Evolutionary conservation across 352 stramenopile species (phyloP), one percentile per base, ranked within the genome.

Genomic region (Pseudoperonospora humuli): DNA sequence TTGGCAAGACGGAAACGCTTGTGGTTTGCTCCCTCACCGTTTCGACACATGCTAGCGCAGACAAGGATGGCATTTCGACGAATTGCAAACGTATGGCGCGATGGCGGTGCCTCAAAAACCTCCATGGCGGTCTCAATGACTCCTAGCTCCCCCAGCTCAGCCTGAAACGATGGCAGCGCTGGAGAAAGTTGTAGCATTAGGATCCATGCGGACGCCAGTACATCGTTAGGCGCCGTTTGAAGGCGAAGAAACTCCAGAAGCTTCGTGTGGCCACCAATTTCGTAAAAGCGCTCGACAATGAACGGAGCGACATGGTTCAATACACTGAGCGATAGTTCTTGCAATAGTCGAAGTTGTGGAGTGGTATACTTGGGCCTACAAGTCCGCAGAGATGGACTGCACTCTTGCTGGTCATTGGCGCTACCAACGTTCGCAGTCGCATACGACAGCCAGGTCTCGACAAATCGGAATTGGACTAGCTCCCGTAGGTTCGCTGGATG

Each of bases 391-490:
- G n/a, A n/a, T n/a, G n/a, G n/a, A n/a, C n/a, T n/a, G n/a, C n/a
- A n/a, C n/a, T n/a, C n/a, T n/a, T n/a, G n/a, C n/a, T n/a, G n/a
- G n/a, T n/a, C n/a, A n/a, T n/a, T n/a, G n/a, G n/a, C n/a, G n/a
- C n/a, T n/a, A n/a, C n/a, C n/a, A n/a, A n/a, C n/a, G n/a, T n/a
- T n/a, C n/a, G n/a, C n/a, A 24, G 45, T 80, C 7, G 67, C 74
- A 36, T 88, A 91, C 7, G 60, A 52, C 3, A 92, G 39, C 38
- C 82, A 57, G 7, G 71, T 61, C 19, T 89, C 72, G 3, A 84
- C 3, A 19, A 88, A 86, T n/a, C 69, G 61, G 28, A 84, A 89
- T 46, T 86, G 69, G 20, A 74, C 54, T 9, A 92, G 46, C 21
- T 83, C 64, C 15, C 58, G 58, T 6, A 73, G 41, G 39, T 84